Conservation (phyloP, 352 stramenopile species). For the Pythium biforme region DNA sequence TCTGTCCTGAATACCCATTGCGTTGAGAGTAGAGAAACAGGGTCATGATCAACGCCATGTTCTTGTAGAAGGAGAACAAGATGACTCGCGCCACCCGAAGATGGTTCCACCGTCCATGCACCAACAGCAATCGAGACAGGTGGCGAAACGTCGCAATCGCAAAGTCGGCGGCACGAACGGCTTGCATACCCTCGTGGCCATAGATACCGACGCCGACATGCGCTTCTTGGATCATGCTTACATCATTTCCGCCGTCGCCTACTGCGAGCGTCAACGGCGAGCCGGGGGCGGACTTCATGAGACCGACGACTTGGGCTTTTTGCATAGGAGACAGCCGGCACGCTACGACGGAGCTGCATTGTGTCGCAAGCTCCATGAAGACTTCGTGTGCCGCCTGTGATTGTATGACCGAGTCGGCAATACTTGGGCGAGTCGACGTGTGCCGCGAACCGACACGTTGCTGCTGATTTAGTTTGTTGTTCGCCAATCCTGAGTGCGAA, state of each 20-base stretch:
- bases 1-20: constrained; percentile 93
- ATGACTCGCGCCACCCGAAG: constrained; percentile 77
- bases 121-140: constrained; percentile 71
- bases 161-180: constrained; percentile 81
- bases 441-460: constrained; percentile 33
- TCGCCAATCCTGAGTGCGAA: background rate
- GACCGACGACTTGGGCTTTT: constrained; percentile 91
- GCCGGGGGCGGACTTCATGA: constrained; percentile 86
- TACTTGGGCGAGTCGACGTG: constrained; percentile 35
- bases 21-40: constrained; percentile 86
- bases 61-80: constrained; percentile 90
- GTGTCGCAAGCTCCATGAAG: constrained; percentile 82
- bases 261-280: constrained; percentile 93
- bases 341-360: constrained; percentile 86
- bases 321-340: constrained; percentile 90
- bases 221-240: constrained; percentile 99
- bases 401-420: constrained; percentile 29
- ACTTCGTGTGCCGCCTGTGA: constrained; percentile 49
- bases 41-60: constrained; percentile 93
- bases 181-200: constrained; percentile 95
- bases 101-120: constrained; percentile 87
- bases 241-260: constrained; percentile 98
- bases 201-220: constrained; percentile 98
- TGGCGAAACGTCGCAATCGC: constrained; percentile 82
- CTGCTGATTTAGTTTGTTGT: constrained; percentile 9